A percentile compares a stretch with the other conserved stretches of the same genome.
phyloP scores from a whole-genome alignment of 306 rosid genomes.

The Rosa persica region DNA sequence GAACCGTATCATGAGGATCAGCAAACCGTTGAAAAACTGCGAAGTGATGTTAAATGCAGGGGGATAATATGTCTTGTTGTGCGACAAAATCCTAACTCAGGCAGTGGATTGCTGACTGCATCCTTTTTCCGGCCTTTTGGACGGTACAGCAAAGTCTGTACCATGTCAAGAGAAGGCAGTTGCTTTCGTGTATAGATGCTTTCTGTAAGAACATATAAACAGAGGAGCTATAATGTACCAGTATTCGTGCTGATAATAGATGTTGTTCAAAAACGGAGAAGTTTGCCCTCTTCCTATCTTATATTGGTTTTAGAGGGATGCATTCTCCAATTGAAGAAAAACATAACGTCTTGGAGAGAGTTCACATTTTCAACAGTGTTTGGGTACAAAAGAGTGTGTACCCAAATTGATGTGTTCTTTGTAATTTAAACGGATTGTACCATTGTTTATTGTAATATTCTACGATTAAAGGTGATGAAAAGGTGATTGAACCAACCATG shows the following conservation, averaged over 20 bases:
- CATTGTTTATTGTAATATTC: conserved; percentile 1
- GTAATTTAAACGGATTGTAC: conserved; percentile 2
- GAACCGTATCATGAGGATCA: conserved; percentile 40
- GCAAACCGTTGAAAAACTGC: conserved; percentile 13
- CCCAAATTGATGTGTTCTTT: neutral
- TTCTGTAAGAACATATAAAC: neutral
- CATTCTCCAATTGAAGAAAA: neutral
- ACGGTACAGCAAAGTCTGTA: conserved; percentile 10
- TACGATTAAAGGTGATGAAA: neutral
- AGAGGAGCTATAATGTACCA: conserved; percentile 23
- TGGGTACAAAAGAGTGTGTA: conserved; percentile 8
- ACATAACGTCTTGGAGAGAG: neutral
- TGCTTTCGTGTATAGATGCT: conserved; percentile 26
- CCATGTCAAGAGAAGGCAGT: conserved; percentile 15
- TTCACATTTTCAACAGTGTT: neutral
- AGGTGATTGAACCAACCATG: neutral
- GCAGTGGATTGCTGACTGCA: conserved; percentile 2
- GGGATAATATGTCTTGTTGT: conserved; percentile 10
- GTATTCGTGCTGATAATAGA: conserved; percentile 10
- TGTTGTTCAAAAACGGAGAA: conserved; percentile 7
- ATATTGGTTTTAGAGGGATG: conserved; percentile 14
- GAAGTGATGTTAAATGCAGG: conserved; percentile 1
- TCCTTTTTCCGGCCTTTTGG: conserved; percentile 15
- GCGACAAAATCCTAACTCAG: neutral
- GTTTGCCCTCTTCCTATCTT: conserved; percentile 23